Base-by-base conservation (phyloP, 768 basidiomycete species). In the Rhizopogon rudus region DNA sequence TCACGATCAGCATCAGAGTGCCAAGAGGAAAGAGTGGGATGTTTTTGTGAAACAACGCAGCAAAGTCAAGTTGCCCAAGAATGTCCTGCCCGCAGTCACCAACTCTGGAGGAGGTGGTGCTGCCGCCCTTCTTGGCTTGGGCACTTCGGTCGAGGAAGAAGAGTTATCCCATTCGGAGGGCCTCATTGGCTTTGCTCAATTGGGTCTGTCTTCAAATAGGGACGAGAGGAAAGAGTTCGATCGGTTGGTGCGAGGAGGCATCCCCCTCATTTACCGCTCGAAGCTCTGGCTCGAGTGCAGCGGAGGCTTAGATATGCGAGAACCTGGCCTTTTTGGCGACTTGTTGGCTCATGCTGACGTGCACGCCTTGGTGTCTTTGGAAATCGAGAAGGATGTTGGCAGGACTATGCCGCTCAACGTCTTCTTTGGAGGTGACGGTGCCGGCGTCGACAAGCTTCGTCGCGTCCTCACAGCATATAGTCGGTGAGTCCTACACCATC, bases 401-500 rank as follows among this genome's bases (percentile, higher is more conserved):
- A 71, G 88, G 77, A 91, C 94, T 63, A 88, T 96, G 88, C 94
- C 95, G 0, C 72, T 93, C 43, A 97, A 97, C 64, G 81, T 98
- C 31, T 98, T 97, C 76, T 99, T 98, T 73, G 97, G 93, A 0
- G 93, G 96, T 0, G 94, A 97, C 69, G 97, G 97, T 0, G 91
- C 86, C 0, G 97, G 97, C 3, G 94, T 98, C 12, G 81, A 86
- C 50, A 99, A 99, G 72, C 72, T 99, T 53, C 77, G 95, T 51
- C 79, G 94, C 60, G 92, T 98, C 39, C 76, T 99, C 72, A 81
- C 80, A 45, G 97, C 95, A 0, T 98, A 96, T 69, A 93, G 93
- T 65, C 83, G 91, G 95, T 92, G 54, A 65, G 89, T 29, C 40
- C 49, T 33, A 16, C 8, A 14, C 33, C 8, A 31, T 28, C 14